A percentile compares a stretch with the other conserved stretches of the same genome.
Conservation (phyloP, 768 basidiomycete species). For the Leccinum fibrillosum region DNA sequence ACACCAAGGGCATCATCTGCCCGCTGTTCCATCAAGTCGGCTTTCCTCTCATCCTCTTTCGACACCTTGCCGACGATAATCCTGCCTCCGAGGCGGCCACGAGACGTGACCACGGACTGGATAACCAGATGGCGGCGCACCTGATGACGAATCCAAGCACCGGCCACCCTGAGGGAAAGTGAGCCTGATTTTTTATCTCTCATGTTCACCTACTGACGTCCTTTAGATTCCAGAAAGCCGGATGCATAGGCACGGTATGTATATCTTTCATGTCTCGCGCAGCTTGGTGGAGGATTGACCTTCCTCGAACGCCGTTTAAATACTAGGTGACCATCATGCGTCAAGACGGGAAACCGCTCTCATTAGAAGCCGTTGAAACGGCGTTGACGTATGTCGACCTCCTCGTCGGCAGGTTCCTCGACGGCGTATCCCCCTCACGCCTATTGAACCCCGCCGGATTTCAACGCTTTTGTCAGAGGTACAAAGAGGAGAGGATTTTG, state of each 20-base stretch:
- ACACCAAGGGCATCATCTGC: conserved; percentile 20
- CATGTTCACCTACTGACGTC: background rate
- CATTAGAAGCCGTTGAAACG: conserved; percentile 26
- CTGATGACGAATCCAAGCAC: conserved; percentile 28
- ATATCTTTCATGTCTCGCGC: background rate
- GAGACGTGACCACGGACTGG: conserved; percentile 21
- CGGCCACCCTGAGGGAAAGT: conserved; percentile 26
- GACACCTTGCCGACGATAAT: conserved; percentile 18
- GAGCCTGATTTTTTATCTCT: background rate
- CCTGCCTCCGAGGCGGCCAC: conserved; percentile 10
- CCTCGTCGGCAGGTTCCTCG: conserved; percentile 28
- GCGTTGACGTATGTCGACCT: conserved; percentile 34
- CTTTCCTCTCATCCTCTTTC: conserved; percentile 28
- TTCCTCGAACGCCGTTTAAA: background rate
- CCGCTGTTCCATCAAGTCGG: conserved; percentile 28
- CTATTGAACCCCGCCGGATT: conserved; percentile 23
- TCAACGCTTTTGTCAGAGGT: conserved; percentile 21
- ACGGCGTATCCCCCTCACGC: conserved; percentile 13
- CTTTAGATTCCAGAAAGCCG: conserved; percentile 24
- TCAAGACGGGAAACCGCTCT: conserved; percentile 22
- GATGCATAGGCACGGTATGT: conserved; percentile 27
- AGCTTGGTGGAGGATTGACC: no score
- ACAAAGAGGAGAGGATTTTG: conserved; percentile 17
- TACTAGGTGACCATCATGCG: conserved; percentile 26
- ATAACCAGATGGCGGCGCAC: conserved; percentile 30